These are phyloP conservation scores for Sporodiniella umbellata DNA, from an alignment of 371 early-diverging fungal species.

Conservation along the genomic window DNA sequence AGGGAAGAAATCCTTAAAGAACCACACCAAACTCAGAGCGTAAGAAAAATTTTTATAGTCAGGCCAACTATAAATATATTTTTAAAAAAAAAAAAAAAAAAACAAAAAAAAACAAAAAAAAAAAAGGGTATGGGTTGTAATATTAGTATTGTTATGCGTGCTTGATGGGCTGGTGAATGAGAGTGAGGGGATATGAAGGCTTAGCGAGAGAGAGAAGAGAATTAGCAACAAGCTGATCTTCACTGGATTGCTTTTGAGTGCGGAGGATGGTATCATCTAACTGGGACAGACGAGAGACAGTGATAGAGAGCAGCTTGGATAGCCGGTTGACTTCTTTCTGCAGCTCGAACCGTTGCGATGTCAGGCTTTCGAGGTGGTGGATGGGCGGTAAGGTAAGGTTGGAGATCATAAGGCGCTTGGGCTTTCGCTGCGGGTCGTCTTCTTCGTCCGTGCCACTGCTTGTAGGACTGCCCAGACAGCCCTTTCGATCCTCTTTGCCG, in stretches of 20 bases:
- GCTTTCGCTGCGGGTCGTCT: background rate
- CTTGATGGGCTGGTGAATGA: background rate
- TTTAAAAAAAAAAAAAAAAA: background rate
- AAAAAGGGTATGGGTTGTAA: background rate
- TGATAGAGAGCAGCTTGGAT: constrained; percentile 47
- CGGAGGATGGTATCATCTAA: constrained; percentile 42
- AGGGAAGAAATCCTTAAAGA: too few species aligned
- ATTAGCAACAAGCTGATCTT: constrained; percentile 95
- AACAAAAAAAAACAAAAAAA: background rate
- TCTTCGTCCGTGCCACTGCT: background rate
- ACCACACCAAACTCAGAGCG: too few species aligned
- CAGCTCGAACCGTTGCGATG: constrained; percentile 50
- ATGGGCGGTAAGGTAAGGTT: background rate
- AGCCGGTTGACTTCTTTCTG: constrained; percentile 58
- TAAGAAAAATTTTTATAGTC: too few species aligned
- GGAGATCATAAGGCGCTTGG: background rate
- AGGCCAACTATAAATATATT: too few species aligned
- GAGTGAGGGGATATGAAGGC: background rate
- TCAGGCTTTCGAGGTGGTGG: constrained; percentile 26
- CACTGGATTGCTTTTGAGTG: constrained; percentile 19
- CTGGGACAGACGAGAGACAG: constrained; percentile 49
- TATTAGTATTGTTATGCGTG: background rate
- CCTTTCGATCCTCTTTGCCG: background rate
- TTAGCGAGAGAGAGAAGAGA: constrained; percentile 78
- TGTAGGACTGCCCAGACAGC: background rate